Evolutionary conservation across 208 protist genomes (phyloP).

Genomic region (Crithidia brevicula): DNA sequence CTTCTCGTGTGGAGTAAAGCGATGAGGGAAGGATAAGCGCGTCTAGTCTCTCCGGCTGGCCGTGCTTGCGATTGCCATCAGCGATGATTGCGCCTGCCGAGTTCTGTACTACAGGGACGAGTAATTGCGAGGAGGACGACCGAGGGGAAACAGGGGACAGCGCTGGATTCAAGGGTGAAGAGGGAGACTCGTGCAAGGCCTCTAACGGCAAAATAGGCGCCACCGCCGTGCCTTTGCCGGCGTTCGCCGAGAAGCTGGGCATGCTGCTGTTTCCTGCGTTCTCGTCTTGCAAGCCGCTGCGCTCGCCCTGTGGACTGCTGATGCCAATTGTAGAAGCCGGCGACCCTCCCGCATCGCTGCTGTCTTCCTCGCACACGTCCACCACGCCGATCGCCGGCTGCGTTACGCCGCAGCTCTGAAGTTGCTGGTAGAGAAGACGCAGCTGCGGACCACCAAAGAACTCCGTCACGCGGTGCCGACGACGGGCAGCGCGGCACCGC

Average conservation of each 20-base stretch:
- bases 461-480: constrained; percentile 18
- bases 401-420: constrained; percentile 30
- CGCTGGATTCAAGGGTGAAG: neutral
- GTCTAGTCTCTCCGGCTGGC: neutral
- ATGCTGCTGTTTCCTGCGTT: neutral
- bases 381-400: constrained; percentile 32
- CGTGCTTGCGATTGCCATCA: neutral
- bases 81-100: neutral
- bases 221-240: neutral
- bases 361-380: constrained; percentile 21
- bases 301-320: constrained; percentile 1
- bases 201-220: neutral
- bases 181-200: neutral
- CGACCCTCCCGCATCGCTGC: constrained; percentile 1
- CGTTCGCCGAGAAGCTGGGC: neutral
- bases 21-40: neutral
- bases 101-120: neutral
- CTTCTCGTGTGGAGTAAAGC: neutral
- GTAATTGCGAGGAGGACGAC: neutral
- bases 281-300: neutral
- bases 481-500: neutral
- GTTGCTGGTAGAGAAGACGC: constrained; percentile 29
- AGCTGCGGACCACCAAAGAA: constrained; percentile 30
- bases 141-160: neutral
- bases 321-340: neutral